phyloP scores from a whole-genome alignment of 192 early-diverging fungal genomes.

The Paraglomus brasilianum region DNA sequence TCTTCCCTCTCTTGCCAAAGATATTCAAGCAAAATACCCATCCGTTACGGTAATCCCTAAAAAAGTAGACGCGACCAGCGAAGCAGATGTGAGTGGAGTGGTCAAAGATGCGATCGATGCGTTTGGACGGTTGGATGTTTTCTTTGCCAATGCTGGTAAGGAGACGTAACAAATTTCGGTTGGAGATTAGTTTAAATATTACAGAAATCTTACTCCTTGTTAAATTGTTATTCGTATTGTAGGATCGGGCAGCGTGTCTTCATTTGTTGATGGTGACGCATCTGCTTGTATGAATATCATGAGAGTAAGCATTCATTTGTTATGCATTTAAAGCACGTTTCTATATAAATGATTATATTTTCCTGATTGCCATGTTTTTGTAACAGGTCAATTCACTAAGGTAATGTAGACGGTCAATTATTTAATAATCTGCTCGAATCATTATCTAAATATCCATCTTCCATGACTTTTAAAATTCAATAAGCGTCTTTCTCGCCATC shows the following conservation, averaged over 20 bases:
- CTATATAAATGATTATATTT: constrained; percentile 25
- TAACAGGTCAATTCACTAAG: constrained; percentile 41
- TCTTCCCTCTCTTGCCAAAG: constrained; percentile 39
- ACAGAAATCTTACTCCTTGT: neutral
- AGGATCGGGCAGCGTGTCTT: constrained; percentile 18
- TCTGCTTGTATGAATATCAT: constrained; percentile 26
- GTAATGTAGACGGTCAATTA: constrained; percentile 23
- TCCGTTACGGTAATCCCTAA: constrained; percentile 36
- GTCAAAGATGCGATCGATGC: constrained; percentile 41
- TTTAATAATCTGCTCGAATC: neutral
- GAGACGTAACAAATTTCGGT: neutral
- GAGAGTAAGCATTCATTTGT: constrained; percentile 33
- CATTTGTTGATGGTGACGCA: constrained; percentile 21
- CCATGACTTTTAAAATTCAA: neutral
- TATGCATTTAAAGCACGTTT: constrained; percentile 33
- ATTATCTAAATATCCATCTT: neutral
- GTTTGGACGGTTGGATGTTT: constrained; percentile 54
- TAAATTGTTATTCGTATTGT: constrained; percentile 24
- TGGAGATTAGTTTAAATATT: neutral
- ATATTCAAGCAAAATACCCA: constrained; percentile 39
- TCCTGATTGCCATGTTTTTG: too few relatives aligned
- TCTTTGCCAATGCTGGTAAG: constrained; percentile 54
- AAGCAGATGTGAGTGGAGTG: constrained; percentile 35
- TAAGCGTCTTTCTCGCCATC: constrained; percentile 48
- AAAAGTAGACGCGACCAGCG: constrained; percentile 48